Base-by-base conservation (phyloP, 2,329 filamentous ascomycete genomes). In the Talaromyces islandicus region DNA sequence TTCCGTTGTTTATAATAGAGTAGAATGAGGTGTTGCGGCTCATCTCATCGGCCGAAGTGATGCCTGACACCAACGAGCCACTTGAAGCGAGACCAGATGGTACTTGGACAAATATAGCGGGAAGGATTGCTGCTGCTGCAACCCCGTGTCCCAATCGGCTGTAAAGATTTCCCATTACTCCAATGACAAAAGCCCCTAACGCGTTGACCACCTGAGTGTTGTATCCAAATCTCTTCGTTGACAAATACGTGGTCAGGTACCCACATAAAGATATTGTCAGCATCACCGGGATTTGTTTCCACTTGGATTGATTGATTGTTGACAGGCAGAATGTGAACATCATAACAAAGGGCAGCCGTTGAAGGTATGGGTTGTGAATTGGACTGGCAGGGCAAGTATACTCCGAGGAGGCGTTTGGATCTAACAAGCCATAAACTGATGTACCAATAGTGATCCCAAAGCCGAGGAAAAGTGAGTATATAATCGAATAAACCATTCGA, bases 91-190 rank as follows among this genome's bases (percentile, higher is more conserved):
- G 75, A 4, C 85, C 85, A 5, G 81, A 84, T 0, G 85, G 85
- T 0, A 88, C 85, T 62, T 86, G 84, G 1, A 87, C 84, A 64
- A 95, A 96, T 66, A 97, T 96, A 19, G 90, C 92, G 0, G 92
- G 92, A 7, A 96, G 78, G 81, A 97, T 91, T 4, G 90, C 89
- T 0, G 91, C 91, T 0, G 91, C 91, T 0, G 92, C 92, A 2
- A 96, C 83, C 1, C 89, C 90, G 70, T 93, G 91, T 19, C 88
- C 74, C 21, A 82, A 69, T 10, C 91, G 85, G 29, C 88, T 88
- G 77, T 95, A 94, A 1, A 92, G 70, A 66, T 95, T 95, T 10
- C 90, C 90, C 56, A 92, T 77, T 46, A 93, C 83, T n/a, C 91
- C 91, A 19, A 95, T 86, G 1, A 85, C 85, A 58, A 95, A 82